A percentile compares a stretch with the other conserved stretches of the same genome.
These are phyloP conservation scores for Lentinula aciculospora DNA, from an alignment of 768 basidiomycete species.

Conservation along the genomic window DNA sequence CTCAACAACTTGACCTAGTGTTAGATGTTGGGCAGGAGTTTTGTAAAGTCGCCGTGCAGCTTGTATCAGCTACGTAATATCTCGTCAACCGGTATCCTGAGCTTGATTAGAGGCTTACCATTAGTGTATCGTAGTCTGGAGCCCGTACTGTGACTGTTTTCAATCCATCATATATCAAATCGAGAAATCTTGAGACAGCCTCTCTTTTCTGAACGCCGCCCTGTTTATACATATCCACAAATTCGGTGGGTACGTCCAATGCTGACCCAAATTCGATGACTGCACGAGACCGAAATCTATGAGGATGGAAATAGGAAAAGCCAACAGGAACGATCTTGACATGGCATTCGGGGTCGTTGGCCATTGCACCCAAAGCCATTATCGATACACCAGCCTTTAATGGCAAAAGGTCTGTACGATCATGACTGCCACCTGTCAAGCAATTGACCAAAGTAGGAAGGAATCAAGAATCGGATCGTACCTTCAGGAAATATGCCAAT, in stretches of 20 bases:
- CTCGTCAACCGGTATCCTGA: slow-evolving; percentile 4
- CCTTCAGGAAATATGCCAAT: slow-evolving; percentile 99
- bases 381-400: slow-evolving; percentile 96
- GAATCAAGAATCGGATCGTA: slow-evolving; percentile 20
- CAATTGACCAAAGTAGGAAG: neutral
- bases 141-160: slow-evolving; percentile 96
- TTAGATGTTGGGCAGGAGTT: slow-evolving; percentile 89
- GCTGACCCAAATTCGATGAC: slow-evolving; percentile 96
- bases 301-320: slow-evolving; percentile 68
- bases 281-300: slow-evolving; percentile 91
- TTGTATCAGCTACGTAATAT: slow-evolving; percentile 72
- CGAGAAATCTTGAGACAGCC: slow-evolving; percentile 83
- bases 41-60: slow-evolving; percentile 91
- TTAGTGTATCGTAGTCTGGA: slow-evolving; percentile 96
- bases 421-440: slow-evolving; percentile 86
- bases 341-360: slow-evolving; percentile 74
- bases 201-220: slow-evolving; percentile 87
- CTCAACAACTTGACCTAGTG: slow-evolving; percentile 93
- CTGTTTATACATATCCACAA: slow-evolving; percentile 85
- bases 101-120: slow-evolving; percentile 50
- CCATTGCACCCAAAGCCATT: slow-evolving; percentile 98
- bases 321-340: slow-evolving; percentile 92
- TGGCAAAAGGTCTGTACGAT: slow-evolving; percentile 92
- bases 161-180: slow-evolving; percentile 86
- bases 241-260: slow-evolving; percentile 84